A percentile compares a stretch with the other conserved stretches of the same genome.
Evolutionary conservation across 352 stramenopile genomes (phyloP).

Genomic region (Globisporangium nagaii): DNA sequence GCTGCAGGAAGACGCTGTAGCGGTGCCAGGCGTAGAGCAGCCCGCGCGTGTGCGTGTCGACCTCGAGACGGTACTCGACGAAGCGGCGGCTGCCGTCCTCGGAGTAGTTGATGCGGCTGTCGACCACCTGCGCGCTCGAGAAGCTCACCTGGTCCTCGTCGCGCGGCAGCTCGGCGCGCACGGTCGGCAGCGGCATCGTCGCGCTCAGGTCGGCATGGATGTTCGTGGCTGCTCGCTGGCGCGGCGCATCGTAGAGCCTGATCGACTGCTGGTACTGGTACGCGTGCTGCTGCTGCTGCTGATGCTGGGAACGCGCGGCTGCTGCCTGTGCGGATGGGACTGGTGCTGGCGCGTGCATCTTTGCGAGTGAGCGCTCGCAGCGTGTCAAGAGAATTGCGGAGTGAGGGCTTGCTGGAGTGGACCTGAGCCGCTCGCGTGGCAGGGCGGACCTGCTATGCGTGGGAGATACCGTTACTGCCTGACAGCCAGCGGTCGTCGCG

Average conservation of each 20-base stretch:
- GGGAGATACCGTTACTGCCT: background rate
- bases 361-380: background rate
- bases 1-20: constrained; percentile 40
- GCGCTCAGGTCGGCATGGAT: background rate
- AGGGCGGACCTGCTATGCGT: background rate
- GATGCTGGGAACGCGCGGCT: background rate
- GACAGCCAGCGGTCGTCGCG: background rate
- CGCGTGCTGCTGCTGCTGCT: background rate
- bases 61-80: constrained; percentile 50
- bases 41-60: constrained; percentile 36
- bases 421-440: background rate
- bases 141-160: constrained; percentile 7
- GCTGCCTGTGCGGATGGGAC: background rate
- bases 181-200: background rate
- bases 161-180: background rate
- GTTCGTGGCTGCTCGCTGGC: background rate
- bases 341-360: background rate
- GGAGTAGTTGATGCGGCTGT: constrained; percentile 12
- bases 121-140: constrained; percentile 7
- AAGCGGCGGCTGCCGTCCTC: constrained; percentile 14
- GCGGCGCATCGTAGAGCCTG: constrained; percentile 7
- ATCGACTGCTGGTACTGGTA: background rate
- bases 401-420: background rate
- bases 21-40: constrained; percentile 43
- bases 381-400: background rate